Base-by-base conservation (phyloP, 352 stramenopile genomes). In the Phytophthora podocarpi region DNA sequence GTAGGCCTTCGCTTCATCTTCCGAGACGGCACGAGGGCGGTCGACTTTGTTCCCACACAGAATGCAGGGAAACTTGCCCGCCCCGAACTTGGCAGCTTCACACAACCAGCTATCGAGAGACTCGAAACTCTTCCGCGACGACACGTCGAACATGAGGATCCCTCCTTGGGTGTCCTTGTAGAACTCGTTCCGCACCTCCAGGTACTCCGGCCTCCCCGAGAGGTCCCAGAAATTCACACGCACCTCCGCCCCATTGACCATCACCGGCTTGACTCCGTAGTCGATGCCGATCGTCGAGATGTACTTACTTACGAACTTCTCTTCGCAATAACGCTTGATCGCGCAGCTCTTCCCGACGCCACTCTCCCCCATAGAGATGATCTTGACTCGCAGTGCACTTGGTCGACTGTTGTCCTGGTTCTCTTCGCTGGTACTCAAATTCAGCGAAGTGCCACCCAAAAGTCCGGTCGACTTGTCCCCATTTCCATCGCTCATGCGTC, bases 101-200 rank as follows among this genome's bases (percentile, higher is more conserved):
- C 73, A 64, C 10, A 98, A 66, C 93, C 95, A 98, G 13, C 51
- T 69, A 21, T 97, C 81, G 1, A 98, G 63, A 5, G 79, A 72
- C 42, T 97, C 89, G 50, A 98, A 97, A 40, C 76, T 95, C 36
- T 80, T 74, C 41, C 81, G 72, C 0, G 72, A 84, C 7, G 68
- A 74, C n/a, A 96, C 73, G 50, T 97, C 88, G 60, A 91, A 96
- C 64, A 88, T 83, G 34, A 93, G 72, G 24, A 91, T 67, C 0
- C 67, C 83, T 43, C 82, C 82, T 62, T 93, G 75, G 2, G 92
- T 95, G 75, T 98, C 93, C 61, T 97, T 97, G 80, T 98, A 98
- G 60, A 99, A 98, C 77, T 99, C 96, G 66, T 99, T 99, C 24
- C 96, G 80, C 23, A 98, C 94, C 49, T 98, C 94, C 58, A 97